These are phyloP conservation scores for Canavalia ensiformis DNA, from an alignment of 306 rosid genomes.

Conservation along the genomic window DNA sequence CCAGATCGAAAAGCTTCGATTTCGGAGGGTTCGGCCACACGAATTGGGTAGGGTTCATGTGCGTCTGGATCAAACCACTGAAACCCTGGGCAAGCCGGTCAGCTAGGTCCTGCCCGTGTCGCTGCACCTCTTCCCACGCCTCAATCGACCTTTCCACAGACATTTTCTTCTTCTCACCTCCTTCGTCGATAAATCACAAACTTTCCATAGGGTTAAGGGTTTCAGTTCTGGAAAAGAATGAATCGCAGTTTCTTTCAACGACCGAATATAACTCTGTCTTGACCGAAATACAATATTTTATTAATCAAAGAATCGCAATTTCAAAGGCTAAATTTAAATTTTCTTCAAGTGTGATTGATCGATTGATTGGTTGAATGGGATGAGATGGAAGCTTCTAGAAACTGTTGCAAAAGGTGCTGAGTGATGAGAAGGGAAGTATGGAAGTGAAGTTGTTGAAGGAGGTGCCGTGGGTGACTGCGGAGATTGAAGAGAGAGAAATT, in stretches of 20 bases:
- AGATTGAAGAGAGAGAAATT: not conserved
- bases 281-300: too few species aligned
- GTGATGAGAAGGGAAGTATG: not conserved
- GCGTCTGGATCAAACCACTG: slow-evolving; percentile 84
- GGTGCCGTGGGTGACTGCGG: not conserved
- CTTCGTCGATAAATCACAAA: slow-evolving; percentile 21
- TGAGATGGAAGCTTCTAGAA: not conserved
- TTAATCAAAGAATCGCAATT: too few species aligned
- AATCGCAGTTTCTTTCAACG: too few species aligned
- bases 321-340: too few species aligned
- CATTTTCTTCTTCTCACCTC: slow-evolving; percentile 51
- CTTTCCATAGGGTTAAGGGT: slow-evolving; percentile 38
- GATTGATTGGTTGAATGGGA: not conserved
- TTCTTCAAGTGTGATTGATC: too few species aligned
- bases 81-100: slow-evolving; percentile 96
- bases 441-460: not conserved
- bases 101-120: slow-evolving; percentile 96
- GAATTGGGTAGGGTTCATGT: slow-evolving; percentile 78
- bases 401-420: not conserved
- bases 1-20: slow-evolving; percentile 85
- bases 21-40: slow-evolving; percentile 79
- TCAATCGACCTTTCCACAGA: slow-evolving; percentile 92
- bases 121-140: slow-evolving; percentile 98
- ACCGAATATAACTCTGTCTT: too few species aligned
- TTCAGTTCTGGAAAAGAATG: not conserved